These are phyloP conservation scores for Podospora tetraspora DNA, from an alignment of 495 filamentous ascomycete species.

Conservation along the genomic window DNA sequence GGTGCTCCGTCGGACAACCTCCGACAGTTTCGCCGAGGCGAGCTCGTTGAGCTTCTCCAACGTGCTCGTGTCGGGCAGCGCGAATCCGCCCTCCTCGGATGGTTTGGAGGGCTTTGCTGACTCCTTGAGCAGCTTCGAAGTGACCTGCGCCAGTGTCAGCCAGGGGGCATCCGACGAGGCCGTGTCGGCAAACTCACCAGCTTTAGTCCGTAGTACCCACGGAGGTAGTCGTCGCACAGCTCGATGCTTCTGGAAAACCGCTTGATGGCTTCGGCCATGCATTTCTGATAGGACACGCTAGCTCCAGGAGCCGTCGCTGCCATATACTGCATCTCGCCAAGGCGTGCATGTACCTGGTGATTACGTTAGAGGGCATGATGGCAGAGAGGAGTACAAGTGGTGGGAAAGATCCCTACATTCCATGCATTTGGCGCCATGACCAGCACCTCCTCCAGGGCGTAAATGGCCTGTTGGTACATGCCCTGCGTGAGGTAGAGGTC, in stretches of 20 bases:
- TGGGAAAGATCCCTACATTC: conserved; percentile 60
- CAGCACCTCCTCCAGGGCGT: conserved; percentile 84
- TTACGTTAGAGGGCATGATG: conserved; percentile 19
- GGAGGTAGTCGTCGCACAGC: conserved; percentile 85
- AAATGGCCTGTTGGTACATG: conserved; percentile 74
- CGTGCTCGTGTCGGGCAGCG: conserved; percentile 45
- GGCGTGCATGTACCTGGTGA: conserved; percentile 73
- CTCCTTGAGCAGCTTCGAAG: conserved; percentile 34
- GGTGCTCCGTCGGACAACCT: conserved; percentile 62
- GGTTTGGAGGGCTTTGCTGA: conserved; percentile 30
- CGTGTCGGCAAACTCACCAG: conserved; percentile 50
- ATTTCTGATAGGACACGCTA: conserved; percentile 40
- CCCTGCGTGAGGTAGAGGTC: conserved; percentile 77
- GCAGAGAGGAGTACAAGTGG: conserved; percentile 19
- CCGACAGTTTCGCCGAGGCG: conserved; percentile 66
- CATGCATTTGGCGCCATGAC: conserved; percentile 88
- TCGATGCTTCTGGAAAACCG: conserved; percentile 87
- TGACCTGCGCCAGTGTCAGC: conserved; percentile 34
- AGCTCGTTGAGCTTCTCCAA: conserved; percentile 64
- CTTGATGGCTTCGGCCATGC: conserved; percentile 65
- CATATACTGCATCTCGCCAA: conserved; percentile 79
- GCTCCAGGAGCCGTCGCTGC: conserved; percentile 48
- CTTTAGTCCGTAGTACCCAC: conserved; percentile 87
- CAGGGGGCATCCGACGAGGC: not conserved
- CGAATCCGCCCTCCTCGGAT: conserved; percentile 37